Evolutionary conservation across 2,329 filamentous ascomycete species (phyloP).

Genomic region (Didymella pomorum): DNA sequence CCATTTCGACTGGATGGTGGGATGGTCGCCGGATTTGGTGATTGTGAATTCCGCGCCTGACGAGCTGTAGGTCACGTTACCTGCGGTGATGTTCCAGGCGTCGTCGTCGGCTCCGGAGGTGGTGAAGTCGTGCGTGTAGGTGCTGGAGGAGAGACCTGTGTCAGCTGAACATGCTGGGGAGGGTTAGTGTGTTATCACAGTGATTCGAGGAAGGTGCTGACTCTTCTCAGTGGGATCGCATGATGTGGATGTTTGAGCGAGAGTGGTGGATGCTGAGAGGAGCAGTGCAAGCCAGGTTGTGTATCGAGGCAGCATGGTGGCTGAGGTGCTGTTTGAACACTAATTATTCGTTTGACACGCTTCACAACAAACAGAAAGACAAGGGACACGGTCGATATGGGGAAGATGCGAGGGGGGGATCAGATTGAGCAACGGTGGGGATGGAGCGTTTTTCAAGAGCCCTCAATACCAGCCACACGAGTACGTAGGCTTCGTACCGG

Average conservation of each 20-base stretch:
- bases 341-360: too few relatives aligned
- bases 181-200: neutral
- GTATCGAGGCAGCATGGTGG: neutral
- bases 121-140: conserved; percentile 53
- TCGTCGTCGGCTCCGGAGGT: conserved; percentile 36
- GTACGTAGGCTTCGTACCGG: neutral
- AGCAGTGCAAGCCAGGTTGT: conserved; percentile 13
- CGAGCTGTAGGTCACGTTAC: conserved; percentile 50
- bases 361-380: neutral
- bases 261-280: conserved; percentile 18
- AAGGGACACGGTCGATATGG: neutral
- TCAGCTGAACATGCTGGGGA: conserved; percentile 48
- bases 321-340: neutral
- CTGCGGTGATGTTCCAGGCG: conserved; percentile 39
- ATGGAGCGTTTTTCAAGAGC: neutral
- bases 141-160: conserved; percentile 45
- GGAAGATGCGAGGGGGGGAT: neutral
- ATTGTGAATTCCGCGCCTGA: conserved; percentile 59
- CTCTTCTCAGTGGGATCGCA: conserved; percentile 51
- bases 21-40: conserved; percentile 55
- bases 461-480: neutral
- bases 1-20: conserved; percentile 77
- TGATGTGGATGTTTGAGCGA: conserved; percentile 52
- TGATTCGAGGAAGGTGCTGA: neutral
- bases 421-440: neutral